Evolutionary conservation across 2,329 filamentous ascomycete genomes (phyloP), one percentile per base, ranked within the genome.

Genomic region (Fusarium liriodendri): DNA sequence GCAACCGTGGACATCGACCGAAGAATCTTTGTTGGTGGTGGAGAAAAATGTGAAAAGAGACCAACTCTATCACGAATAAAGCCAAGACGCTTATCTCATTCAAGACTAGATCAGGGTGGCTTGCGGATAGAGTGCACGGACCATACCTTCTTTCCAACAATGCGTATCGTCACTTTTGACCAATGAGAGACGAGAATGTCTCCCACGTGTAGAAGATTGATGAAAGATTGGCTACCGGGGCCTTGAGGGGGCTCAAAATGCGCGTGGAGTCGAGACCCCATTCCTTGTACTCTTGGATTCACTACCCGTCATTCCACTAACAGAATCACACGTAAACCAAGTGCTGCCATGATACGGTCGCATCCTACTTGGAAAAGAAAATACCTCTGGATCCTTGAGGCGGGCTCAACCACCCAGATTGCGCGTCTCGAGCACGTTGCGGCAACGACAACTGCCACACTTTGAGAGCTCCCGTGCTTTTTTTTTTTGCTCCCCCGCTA

Each of bases 61-160:
- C 55, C 75, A 77, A 77, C 75, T 75, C 62, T 77, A 77, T 73
- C 71, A 67, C 61, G 62, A 60, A 67, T 71, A 77, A 71, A 61
- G 75, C 71, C 57, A 75, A 76, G 62, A 18, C 25, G 27, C 72
- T 73, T 68, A 7, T 59, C 62, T 38, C 1, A 2, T 42, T 69
- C 13, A 2, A 62, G 67, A 20, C 20, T 77, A 68, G 72, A 58
- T 6, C 11, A 13, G 2, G 6, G 54, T 52, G 62, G 52, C 54
- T 27, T 38, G 57, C 74, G 58, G 74, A 27, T 70, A 54, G 33
- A 32, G 35, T 20, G 68, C 35, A 66, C 61, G 63, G 37, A 54
- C 62, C 62, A 66, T 45, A 47, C 33, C 32, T 37, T 38, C 37
- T 33, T 59, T 22, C 29, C 27, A 64, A 25, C 42, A 59, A 35